These are phyloP conservation scores for Cryptococcus jaspeensis DNA, from an alignment of 1,284 basidiomycete species.

Conservation along the genomic window DNA sequence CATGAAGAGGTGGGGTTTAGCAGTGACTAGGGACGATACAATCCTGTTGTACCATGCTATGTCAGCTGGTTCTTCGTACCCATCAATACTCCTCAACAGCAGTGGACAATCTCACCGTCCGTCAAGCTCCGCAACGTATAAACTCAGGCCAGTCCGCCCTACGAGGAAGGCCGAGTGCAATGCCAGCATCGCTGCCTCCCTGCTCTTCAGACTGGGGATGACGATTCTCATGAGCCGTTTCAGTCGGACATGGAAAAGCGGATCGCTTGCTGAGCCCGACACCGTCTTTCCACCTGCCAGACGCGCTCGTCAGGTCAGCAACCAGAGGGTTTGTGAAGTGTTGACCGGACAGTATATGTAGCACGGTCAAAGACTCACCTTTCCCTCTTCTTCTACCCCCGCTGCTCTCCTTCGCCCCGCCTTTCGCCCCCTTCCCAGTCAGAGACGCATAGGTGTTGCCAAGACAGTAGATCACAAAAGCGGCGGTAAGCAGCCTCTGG, in stretches of 20 bases:
- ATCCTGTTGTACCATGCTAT: slow-evolving; percentile 60
- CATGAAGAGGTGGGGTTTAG: slow-evolving; percentile 75
- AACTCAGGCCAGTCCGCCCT: slow-evolving; percentile 81
- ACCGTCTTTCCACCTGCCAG: not conserved
- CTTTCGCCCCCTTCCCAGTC: slow-evolving; percentile 29
- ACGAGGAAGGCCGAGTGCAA: slow-evolving; percentile 87
- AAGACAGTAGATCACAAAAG: slow-evolving; percentile 47
- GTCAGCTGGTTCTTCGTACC: slow-evolving; percentile 77
- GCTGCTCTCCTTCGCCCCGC: slow-evolving; percentile 9
- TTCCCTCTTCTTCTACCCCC: slow-evolving; percentile 15
- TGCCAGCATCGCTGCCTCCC: slow-evolving; percentile 80
- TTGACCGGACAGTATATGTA: not conserved
- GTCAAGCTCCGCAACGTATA: slow-evolving; percentile 94
- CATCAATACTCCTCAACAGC: slow-evolving; percentile 71
- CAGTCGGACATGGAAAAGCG: slow-evolving; percentile 81
- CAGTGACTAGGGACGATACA: slow-evolving; percentile 91
- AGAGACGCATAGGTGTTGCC: slow-evolving; percentile 32
- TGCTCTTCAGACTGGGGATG: slow-evolving; percentile 78
- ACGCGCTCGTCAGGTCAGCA: not conserved
- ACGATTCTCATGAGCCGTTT: slow-evolving; percentile 78
- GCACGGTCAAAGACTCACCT: slow-evolving; percentile 14
- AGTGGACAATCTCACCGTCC: slow-evolving; percentile 65
- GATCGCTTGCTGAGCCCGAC: slow-evolving; percentile 64
- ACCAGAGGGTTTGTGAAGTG: not conserved
- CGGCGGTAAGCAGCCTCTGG: slow-evolving; percentile 62